phyloP scores from a whole-genome alignment of 2,329 filamentous ascomycete genomes.

The Curvularia hawaiiensis region DNA sequence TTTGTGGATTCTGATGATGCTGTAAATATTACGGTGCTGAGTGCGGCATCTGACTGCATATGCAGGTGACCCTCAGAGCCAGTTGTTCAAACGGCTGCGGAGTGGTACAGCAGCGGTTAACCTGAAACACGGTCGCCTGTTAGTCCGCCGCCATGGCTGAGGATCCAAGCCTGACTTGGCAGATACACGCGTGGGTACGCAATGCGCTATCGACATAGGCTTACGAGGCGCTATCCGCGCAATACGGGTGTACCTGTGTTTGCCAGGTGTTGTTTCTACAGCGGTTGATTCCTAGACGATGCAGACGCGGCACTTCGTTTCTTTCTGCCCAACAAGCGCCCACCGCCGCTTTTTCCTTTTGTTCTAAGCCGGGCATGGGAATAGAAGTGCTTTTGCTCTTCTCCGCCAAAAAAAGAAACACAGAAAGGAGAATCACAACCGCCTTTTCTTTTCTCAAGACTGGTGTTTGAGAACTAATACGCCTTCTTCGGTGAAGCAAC shows the following conservation, averaged over 20 bases:
- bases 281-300: background rate
- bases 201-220: background rate
- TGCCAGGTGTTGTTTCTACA: background rate
- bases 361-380: background rate
- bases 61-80: slow-evolving; percentile 8
- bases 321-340: background rate
- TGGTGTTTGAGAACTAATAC: background rate
- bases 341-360: slow-evolving; percentile 1
- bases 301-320: background rate
- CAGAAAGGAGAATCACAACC: background rate
- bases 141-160: slow-evolving; percentile 7
- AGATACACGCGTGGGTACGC: background rate
- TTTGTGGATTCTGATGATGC: background rate
- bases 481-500: background rate
- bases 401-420: background rate
- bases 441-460: background rate
- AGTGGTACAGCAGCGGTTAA: slow-evolving; percentile 18
- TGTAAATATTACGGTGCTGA: slow-evolving; percentile 5
- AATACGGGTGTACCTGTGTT: background rate
- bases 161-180: slow-evolving; percentile 8
- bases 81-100: slow-evolving; percentile 13
- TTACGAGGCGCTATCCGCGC: background rate
- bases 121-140: slow-evolving; percentile 25
- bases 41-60: slow-evolving; percentile 6
- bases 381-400: background rate